Percentiles rank a stretch among this genome's conserved stretches.
phyloP scores from a whole-genome alignment of 2,329 filamentous ascomycete genomes.

The Beauveria varroae region DNA sequence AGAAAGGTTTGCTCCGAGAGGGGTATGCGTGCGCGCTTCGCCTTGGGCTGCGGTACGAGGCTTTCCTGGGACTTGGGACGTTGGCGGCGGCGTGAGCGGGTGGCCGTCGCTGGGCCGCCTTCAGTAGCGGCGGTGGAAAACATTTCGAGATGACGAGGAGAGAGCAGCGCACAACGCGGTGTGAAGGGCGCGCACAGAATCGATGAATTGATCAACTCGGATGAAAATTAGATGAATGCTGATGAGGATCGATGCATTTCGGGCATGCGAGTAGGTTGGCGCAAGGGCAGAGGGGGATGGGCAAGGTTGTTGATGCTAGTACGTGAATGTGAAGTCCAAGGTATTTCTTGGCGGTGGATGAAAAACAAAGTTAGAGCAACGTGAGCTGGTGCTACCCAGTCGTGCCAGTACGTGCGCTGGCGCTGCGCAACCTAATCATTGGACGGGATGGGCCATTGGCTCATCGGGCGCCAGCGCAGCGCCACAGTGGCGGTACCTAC shows the following conservation, averaged over 20 bases:
- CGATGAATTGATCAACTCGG: conserved; percentile 8
- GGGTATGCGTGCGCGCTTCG: conserved; percentile 54
- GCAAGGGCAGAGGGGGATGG: background rate
- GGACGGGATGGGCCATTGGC: too few relatives aligned
- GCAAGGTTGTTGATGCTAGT: conserved; percentile 10
- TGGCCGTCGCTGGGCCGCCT: conserved; percentile 47
- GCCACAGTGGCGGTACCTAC: background rate
- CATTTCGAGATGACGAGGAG: conserved; percentile 33
- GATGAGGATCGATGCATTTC: conserved; percentile 8
- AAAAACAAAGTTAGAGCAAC: conserved; percentile 21
- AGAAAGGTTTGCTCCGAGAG: conserved; percentile 50
- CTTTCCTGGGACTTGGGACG: conserved; percentile 50
- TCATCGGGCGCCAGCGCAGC: background rate
- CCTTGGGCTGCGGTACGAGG: conserved; percentile 50
- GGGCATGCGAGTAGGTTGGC: background rate
- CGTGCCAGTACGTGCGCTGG: background rate
- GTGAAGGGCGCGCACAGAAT: background rate
- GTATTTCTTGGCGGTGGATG: conserved; percentile 20
- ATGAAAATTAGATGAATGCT: conserved; percentile 5
- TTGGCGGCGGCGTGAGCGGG: conserved; percentile 54
- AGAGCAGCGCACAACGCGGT: conserved; percentile 2
- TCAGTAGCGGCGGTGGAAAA: conserved; percentile 49
- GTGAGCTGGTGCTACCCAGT: background rate
- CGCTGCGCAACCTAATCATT: background rate
- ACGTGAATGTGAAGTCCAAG: conserved; percentile 17